phyloP scores from a whole-genome alignment of 2,329 filamentous ascomycete species.

The Hawksworthiomyces lignivorus region DNA sequence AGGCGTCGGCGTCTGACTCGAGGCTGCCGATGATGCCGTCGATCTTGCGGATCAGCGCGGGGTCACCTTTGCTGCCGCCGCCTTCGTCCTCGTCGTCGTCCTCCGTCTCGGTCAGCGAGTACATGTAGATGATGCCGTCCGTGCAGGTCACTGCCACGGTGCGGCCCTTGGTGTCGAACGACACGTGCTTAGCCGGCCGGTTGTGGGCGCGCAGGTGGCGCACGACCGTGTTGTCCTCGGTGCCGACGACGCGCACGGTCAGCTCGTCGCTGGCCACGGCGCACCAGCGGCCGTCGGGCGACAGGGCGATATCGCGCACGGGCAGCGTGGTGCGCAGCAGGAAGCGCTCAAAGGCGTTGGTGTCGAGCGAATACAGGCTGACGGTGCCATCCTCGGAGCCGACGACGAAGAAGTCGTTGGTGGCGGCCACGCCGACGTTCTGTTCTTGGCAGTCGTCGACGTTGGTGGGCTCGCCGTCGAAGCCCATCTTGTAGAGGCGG shows the following conservation, averaged over 20 bases:
- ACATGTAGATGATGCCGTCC: slow-evolving; percentile 85
- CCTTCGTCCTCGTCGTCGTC: background rate
- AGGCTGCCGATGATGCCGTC: slow-evolving; percentile 76
- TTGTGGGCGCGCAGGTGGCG: slow-evolving; percentile 75
- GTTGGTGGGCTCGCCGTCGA: slow-evolving; percentile 84
- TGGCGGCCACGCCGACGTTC: slow-evolving; percentile 70
- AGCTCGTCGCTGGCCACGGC: slow-evolving; percentile 96
- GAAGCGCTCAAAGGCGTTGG: slow-evolving; percentile 68
- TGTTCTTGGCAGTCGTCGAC: slow-evolving; percentile 87
- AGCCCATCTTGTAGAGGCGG: slow-evolving; percentile 84
- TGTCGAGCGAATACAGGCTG: slow-evolving; percentile 77
- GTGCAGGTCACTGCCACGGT: slow-evolving; percentile 76
- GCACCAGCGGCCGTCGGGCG: slow-evolving; percentile 75
- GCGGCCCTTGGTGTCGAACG: slow-evolving; percentile 74
- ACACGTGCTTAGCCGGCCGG: slow-evolving; percentile 83
- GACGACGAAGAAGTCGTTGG: slow-evolving; percentile 75
- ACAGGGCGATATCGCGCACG: slow-evolving; percentile 77
- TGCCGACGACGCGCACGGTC: slow-evolving; percentile 81
- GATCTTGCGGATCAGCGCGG: slow-evolving; percentile 72
- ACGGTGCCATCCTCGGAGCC: slow-evolving; percentile 95
- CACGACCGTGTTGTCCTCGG: slow-evolving; percentile 67
- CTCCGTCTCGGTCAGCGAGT: slow-evolving; percentile 69
- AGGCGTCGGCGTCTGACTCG: slow-evolving; percentile 70
- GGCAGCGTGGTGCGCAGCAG: slow-evolving; percentile 79
- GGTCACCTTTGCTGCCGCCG: slow-evolving; percentile 24